A percentile compares a stretch with the other conserved stretches of the same genome.
Evolutionary conservation across 1,284 basidiomycete species (phyloP).

Genomic region (Melampsora americana): DNA sequence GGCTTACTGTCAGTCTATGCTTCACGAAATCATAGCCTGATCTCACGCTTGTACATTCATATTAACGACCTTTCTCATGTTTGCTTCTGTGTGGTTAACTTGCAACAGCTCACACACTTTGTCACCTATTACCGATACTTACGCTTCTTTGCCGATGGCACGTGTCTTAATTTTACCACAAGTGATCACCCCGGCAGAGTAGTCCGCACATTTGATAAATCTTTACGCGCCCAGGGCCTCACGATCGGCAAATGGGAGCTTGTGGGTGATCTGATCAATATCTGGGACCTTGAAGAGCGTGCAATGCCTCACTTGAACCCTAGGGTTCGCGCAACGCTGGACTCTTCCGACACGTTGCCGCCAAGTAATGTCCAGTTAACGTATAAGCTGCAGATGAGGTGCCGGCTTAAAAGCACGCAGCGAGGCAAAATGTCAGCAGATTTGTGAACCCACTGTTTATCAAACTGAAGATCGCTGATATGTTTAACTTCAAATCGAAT

Average conservation of each 20-base stretch:
- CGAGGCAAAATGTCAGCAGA: background rate
- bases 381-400: background rate
- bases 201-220: slow-evolving; percentile 2
- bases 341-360: background rate
- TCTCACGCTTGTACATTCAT: background rate
- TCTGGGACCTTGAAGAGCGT: background rate
- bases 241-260: background rate
- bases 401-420: background rate
- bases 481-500: background rate
- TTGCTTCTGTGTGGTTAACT: background rate
- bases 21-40: background rate
- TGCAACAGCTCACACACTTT: slow-evolving; percentile 17
- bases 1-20: slow-evolving; percentile 18
- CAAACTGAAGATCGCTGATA: background rate
- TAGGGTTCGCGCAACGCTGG: background rate
- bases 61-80: background rate
- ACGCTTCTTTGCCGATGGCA: slow-evolving; percentile 18
- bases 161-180: slow-evolving; percentile 19
- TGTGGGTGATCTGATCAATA: background rate
- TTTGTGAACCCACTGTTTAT: background rate
- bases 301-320: background rate
- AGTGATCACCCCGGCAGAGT: slow-evolving; percentile 13
- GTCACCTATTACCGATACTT: slow-evolving; percentile 33
- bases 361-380: background rate
- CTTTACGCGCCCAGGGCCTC: background rate